Evolutionary conservation across 2,329 filamentous ascomycete genomes (phyloP).

Genomic region (Pseudogymnoascus pannorum): DNA sequence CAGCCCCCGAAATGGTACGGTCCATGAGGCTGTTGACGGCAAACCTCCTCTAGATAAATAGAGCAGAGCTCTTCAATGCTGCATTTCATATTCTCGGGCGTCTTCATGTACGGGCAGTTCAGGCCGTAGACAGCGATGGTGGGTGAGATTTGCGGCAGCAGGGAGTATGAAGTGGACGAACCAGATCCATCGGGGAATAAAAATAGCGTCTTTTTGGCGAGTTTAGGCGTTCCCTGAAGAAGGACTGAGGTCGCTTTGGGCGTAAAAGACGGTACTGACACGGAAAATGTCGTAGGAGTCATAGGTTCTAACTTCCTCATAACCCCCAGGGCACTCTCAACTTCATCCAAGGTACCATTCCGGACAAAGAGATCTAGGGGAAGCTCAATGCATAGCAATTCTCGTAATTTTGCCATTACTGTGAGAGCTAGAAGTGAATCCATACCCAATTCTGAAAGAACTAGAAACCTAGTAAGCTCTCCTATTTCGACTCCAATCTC

Average conservation of each 20-base stretch:
- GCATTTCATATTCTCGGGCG: too few species aligned
- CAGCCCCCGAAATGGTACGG: conserved; percentile 33
- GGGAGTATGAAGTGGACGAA: too few species aligned
- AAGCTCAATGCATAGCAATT: conserved; percentile 9
- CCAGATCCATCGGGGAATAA: too few species aligned
- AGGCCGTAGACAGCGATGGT: too few species aligned
- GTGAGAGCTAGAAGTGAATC: conserved; percentile 8
- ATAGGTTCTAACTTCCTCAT: background rate
- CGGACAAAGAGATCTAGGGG: conserved; percentile 2
- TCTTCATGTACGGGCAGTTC: too few species aligned
- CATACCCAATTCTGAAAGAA: conserved; percentile 10
- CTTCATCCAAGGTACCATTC: background rate
- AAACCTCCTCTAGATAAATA: conserved; percentile 17
- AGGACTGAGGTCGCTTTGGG: conserved; percentile 25
- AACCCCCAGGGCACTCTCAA: background rate
- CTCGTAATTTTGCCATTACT: background rate
- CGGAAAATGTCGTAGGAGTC: too few species aligned
- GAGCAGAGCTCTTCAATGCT: too few species aligned
- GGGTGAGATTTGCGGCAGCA: too few species aligned
- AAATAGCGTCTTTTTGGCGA: background rate
- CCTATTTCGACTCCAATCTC: too few species aligned
- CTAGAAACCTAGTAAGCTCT: background rate
- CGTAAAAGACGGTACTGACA: too few species aligned
- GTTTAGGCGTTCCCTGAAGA: conserved; percentile 28
- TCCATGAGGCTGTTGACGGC: conserved; percentile 27